Evolutionary conservation across 805 yeast genomes (phyloP).

Genomic region (Starmerella vaccinii): DNA sequence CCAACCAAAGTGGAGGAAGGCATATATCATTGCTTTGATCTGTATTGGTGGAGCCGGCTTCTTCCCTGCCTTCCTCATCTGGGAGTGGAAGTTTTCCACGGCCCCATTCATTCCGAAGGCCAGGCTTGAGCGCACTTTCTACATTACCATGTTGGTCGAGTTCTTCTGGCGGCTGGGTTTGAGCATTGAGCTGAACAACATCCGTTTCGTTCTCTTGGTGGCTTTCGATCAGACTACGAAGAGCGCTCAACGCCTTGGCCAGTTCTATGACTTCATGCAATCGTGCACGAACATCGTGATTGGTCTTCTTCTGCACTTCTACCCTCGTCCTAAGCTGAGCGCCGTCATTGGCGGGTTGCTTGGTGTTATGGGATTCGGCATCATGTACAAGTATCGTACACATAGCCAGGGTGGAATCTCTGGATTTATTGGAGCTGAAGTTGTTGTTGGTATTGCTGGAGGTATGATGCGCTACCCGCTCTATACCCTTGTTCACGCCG

Average conservation of each 20-base stretch:
- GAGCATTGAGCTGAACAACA: slow-evolving; percentile 57
- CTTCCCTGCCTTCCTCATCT: slow-evolving; percentile 42
- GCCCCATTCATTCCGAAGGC: slow-evolving; percentile 50
- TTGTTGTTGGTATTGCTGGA: slow-evolving; percentile 61
- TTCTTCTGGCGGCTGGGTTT: slow-evolving; percentile 50
- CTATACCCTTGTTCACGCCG: slow-evolving; percentile 52
- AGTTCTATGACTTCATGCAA: slow-evolving; percentile 55
- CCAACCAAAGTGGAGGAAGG: slow-evolving; percentile 45
- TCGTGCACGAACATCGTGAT: slow-evolving; percentile 49
- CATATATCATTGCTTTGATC: slow-evolving; percentile 54
- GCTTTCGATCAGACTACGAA: slow-evolving; percentile 48
- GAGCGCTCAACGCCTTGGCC: slow-evolving; percentile 59
- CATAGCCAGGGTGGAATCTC: slow-evolving; percentile 35
- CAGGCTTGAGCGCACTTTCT: slow-evolving; percentile 51
- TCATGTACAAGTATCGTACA: slow-evolving; percentile 47
- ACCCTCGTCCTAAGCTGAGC: slow-evolving; percentile 48
- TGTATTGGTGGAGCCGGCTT: slow-evolving; percentile 50
- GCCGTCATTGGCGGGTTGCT: slow-evolving; percentile 47
- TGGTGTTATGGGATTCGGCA: slow-evolving; percentile 54
- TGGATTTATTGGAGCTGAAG: slow-evolving; percentile 57
- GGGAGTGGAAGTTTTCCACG: slow-evolving; percentile 38
- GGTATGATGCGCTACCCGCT: slow-evolving; percentile 59
- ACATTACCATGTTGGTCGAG: slow-evolving; percentile 54
- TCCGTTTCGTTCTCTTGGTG: slow-evolving; percentile 58
- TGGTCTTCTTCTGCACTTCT: slow-evolving; percentile 43